phyloP scores from a whole-genome alignment of 768 basidiomycete genomes.

The Holtermanniella nyarrowii region DNA sequence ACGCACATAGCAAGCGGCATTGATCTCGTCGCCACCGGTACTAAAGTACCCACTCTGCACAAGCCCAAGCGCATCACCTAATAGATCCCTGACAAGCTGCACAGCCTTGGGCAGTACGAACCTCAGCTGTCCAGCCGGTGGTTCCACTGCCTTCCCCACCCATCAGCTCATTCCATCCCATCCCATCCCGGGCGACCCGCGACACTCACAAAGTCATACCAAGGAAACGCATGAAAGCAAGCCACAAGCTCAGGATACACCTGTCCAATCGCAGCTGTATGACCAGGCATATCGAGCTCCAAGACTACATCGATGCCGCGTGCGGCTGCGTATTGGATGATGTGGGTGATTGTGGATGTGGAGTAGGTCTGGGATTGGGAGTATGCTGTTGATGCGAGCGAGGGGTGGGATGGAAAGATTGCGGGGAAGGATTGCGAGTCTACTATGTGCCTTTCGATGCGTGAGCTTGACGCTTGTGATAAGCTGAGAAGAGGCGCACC shows the following conservation, averaged over 20 bases:
- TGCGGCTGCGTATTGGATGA: slow-evolving; percentile 62
- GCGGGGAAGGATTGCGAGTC: slow-evolving; percentile 72
- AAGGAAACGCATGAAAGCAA: slow-evolving; percentile 47
- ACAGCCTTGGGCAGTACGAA: slow-evolving; percentile 55
- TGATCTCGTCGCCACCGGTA: slow-evolving; percentile 76
- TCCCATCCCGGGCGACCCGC: background rate
- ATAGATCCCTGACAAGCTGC: slow-evolving; percentile 51
- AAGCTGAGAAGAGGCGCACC: slow-evolving; percentile 7
- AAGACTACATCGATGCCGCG: slow-evolving; percentile 63
- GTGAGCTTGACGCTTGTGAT: background rate
- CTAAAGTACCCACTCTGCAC: slow-evolving; percentile 57
- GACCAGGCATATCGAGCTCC: slow-evolving; percentile 77
- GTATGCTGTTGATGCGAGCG: slow-evolving; percentile 56
- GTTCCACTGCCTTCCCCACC: slow-evolving; percentile 43
- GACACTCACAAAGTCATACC: too few species aligned
- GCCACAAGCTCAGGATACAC: slow-evolving; percentile 67
- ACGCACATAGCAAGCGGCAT: slow-evolving; percentile 52
- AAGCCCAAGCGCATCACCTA: slow-evolving; percentile 46
- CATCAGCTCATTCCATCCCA: slow-evolving; percentile 8
- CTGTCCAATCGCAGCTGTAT: slow-evolving; percentile 56
- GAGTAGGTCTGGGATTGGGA: slow-evolving; percentile 50
- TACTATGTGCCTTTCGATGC: slow-evolving; percentile 55
- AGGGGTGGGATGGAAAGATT: slow-evolving; percentile 52
- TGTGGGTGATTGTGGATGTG: slow-evolving; percentile 49
- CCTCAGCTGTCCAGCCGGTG: slow-evolving; percentile 73